Base-by-base conservation (phyloP, 768 basidiomycete species). In the Suillus clintonianus region DNA sequence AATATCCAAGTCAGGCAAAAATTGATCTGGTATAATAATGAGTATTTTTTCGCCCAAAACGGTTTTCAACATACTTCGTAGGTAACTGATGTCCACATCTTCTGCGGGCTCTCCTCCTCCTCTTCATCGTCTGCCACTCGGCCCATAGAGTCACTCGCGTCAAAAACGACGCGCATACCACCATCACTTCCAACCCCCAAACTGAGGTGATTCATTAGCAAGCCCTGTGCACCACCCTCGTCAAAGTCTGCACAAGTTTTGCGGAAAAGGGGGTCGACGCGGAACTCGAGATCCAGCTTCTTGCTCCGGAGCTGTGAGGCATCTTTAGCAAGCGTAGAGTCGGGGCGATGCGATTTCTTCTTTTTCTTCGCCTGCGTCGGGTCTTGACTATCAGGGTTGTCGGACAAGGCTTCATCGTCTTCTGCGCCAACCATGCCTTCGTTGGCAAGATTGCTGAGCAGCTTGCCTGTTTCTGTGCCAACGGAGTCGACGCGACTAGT, bases 221-320 rank as follows among this genome's bases (percentile, higher is more conserved):
- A 78, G 13, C 97, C 97, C 64, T 93, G 89, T 0, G 97, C 97
- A 55, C 97, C 97, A 47, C 96, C 97, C 76, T 99, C 97, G 74
- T 99, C 97, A 71, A 99, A 99, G 72, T 99, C 97, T 27, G 94
- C 97, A 70, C 90, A 94, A 2, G 97, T 99, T 82, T 99, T 99
- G 79, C 86, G 92, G 81, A 99, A 99, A 39, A 99, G 82, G 2
- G 97, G 97, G 72, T 99, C 97, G 34, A 99, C 94, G 51, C 87
- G 90, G 76, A 97, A 97, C 73, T 98, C 97, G 37, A 99, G 84
- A 63, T 99, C 97, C 51, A 94, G 83, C 71, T 97, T 95, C 82
- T 99, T 98, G 79, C 87, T 91, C 67, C 89, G 86, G 22, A 99
- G 81, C 62, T 94, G 88, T 0, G 84, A 76, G 39, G 89, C 87